Evolutionary conservation across 495 filamentous ascomycete species (phyloP).

Genomic region (Lophium mytilinum): DNA sequence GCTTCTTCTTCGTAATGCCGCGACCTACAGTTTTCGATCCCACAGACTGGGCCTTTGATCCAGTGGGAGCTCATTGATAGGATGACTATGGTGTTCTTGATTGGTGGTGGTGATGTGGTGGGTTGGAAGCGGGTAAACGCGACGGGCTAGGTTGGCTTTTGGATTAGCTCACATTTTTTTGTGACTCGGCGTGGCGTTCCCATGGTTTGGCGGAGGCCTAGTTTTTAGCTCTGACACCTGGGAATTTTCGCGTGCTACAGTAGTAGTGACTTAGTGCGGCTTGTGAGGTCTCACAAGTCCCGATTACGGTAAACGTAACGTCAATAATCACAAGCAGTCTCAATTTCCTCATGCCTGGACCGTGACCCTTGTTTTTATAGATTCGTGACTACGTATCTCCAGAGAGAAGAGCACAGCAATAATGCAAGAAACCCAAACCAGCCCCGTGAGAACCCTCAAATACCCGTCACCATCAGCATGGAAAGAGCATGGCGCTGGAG

Average conservation of each 20-base stretch:
- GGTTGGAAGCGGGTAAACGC: not conserved
- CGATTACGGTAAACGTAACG: too few relatives aligned
- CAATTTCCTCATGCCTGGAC: too few relatives aligned
- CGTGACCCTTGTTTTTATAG: not conserved
- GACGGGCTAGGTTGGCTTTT: not conserved
- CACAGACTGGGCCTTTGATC: conserved; percentile 16
- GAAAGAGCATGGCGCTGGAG: conserved; percentile 15
- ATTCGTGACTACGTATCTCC: conserved; percentile 21
- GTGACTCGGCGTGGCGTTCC: too few relatives aligned
- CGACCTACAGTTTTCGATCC: conserved; percentile 39
- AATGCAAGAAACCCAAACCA: conserved; percentile 26
- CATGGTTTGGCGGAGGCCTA: too few relatives aligned
- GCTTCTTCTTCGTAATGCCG: conserved; percentile 39
- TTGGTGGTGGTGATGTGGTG: not conserved
- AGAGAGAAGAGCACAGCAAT: conserved; percentile 16
- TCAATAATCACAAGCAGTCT: too few relatives aligned
- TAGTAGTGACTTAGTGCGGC: too few relatives aligned
- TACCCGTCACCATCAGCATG: conserved; percentile 13
- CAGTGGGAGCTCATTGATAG: not conserved
- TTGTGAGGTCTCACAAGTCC: too few relatives aligned
- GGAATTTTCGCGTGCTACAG: too few relatives aligned
- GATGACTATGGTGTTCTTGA: not conserved
- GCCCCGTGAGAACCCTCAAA: conserved; percentile 21
- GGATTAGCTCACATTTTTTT: too few relatives aligned
- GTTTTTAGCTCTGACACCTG: too few relatives aligned